Base-by-base conservation (phyloP, 495 filamentous ascomycete species). In the Penicilliopsis zonata region DNA sequence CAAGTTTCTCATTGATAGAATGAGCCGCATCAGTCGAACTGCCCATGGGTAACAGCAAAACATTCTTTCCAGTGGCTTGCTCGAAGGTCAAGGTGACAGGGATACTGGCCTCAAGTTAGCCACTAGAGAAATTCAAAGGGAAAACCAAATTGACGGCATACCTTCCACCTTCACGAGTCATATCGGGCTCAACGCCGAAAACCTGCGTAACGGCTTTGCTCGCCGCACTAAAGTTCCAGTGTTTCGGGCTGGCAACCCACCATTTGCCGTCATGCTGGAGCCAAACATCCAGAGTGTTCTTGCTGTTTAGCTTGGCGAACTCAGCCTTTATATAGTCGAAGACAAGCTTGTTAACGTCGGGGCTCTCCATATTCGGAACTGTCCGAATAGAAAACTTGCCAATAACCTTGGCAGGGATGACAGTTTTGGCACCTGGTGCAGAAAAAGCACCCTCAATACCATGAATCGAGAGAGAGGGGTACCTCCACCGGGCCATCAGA, bases 361-460 rank as follows among this genome's bases (percentile, higher is more conserved):
- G 73, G 44, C 80, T 84, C 41, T 95, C 80, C 92, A 99, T 99
- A 62, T 99, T 75, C 17, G 90, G 90, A 16, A 99, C 90, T 26
- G 87, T 95, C 31, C 90, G 75, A 55, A 99, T 93, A 15, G 83
- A 92, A 65, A 99, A 99, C 60, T 99, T 99, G 49, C 92, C 90
- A 38, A 78, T 78, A 23, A 96, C 92, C 63, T 93, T 95, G 38
- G 90, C 88, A 0, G 90, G 90, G 37, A 99, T 99, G 47, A 99
- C 90, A 0, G 90, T 99, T 71, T 99, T 99, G 10, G 87, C 92
- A 12, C 90, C 90, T 7, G 84, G 75, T 3, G 78, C 80, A 13
- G 85, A 94, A 66, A 93, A 99, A 40, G 85, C 90, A 16, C 90
- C 90, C 58, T 99, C 90, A 46, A 99, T 52, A 44, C 90, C 90